phyloP scores from a whole-genome alignment of 345 rosid species.

The Brassica cretica region DNA sequence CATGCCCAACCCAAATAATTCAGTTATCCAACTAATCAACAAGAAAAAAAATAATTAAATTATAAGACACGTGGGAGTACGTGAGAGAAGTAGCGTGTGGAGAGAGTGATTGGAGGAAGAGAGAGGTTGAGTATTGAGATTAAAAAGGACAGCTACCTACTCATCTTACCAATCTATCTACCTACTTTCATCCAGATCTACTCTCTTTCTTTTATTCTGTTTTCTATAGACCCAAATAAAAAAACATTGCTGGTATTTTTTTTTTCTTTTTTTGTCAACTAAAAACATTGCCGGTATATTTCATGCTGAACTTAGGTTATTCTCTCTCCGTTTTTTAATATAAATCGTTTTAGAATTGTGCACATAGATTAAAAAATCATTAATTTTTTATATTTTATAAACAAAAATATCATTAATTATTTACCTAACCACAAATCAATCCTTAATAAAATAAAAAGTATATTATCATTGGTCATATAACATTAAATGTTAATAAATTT shows the following conservation, averaged over 20 bases:
- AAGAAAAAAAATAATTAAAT: neutral
- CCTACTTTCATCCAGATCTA: slow-evolving; percentile 43
- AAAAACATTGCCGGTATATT: neutral
- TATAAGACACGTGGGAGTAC: slow-evolving; percentile 33
- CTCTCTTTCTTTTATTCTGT: neutral
- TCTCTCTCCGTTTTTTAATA: neutral
- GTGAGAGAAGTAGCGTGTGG: slow-evolving; percentile 39
- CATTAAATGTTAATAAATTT: too few relatives aligned
- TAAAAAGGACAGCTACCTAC: slow-evolving; percentile 42
- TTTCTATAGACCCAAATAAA: neutral
- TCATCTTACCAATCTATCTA: slow-evolving; percentile 41
- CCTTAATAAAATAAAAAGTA: too few relatives aligned
- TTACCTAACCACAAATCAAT: too few relatives aligned
- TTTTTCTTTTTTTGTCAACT: too few relatives aligned
- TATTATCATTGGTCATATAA: too few relatives aligned
- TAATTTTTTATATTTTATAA: too few relatives aligned
- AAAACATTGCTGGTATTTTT: neutral
- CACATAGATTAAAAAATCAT: too few relatives aligned
- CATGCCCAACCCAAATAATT: slow-evolving; percentile 36
- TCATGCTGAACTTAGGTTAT: neutral
- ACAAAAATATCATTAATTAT: too few relatives aligned
- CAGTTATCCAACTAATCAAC: slow-evolving; percentile 39
- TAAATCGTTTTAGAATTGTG: too few relatives aligned
- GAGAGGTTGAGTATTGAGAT: slow-evolving; percentile 37
- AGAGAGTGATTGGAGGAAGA: slow-evolving; percentile 37